Conservation (phyloP, 192 early-diverging fungal species). For the Coemansia sp. region DNA sequence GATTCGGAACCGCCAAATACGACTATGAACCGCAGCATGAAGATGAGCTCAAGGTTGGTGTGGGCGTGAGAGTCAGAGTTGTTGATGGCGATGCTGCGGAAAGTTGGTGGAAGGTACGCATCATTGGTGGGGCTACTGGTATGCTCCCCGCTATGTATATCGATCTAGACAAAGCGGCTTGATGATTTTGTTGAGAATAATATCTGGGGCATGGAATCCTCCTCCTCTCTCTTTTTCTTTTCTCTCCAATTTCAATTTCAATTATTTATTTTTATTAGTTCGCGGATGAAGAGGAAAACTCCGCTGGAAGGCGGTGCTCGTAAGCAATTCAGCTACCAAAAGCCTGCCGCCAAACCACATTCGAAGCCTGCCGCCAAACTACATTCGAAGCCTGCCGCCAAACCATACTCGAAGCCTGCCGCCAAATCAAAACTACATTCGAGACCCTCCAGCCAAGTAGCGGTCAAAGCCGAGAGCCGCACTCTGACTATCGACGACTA, state of each 20-base stretch:
- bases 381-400: not conserved
- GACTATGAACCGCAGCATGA: slow-evolving; percentile 47
- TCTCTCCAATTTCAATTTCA: not conserved
- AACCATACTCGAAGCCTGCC: no score
- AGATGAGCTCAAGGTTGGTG: slow-evolving; percentile 29
- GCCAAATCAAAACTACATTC: not conserved
- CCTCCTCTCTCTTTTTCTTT: not conserved
- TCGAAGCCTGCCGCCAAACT: not conserved
- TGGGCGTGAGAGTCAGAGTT: slow-evolving; percentile 37
- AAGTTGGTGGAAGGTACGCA: slow-evolving; percentile 50
- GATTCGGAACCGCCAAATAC: slow-evolving; percentile 44
- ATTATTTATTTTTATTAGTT: slow-evolving; percentile 2
- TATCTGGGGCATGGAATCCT: no score
- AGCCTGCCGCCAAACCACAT: not conserved
- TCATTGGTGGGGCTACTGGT: slow-evolving; percentile 11
- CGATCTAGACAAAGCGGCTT: slow-evolving; percentile 32
- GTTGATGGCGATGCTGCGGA: slow-evolving; percentile 46
- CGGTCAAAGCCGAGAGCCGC: not conserved
- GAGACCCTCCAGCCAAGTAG: not conserved
- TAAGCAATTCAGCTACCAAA: not conserved
- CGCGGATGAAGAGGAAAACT: not conserved
- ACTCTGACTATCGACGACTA: slow-evolving; percentile 33
- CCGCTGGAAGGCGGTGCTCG: no score
- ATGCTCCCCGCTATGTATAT: slow-evolving; percentile 53
- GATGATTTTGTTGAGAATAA: not conserved